Percentiles rank a stretch among this genome's conserved stretches.
phyloP scores from a whole-genome alignment of 108 stramenopile species.

The Seminavis robusta region DNA sequence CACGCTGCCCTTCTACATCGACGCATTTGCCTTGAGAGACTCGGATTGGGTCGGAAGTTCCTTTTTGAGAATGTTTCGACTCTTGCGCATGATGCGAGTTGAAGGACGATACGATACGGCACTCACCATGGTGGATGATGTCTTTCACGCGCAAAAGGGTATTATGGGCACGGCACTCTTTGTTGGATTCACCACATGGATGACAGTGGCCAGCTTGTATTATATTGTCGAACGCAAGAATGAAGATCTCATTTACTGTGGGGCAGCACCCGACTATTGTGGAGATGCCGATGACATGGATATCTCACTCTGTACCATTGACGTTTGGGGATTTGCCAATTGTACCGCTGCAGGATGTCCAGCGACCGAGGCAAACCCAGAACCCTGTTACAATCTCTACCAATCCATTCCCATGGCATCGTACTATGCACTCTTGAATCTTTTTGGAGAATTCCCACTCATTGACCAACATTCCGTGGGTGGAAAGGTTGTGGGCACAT shows the following conservation, averaged over 20 bases:
- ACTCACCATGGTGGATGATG: conserved; percentile 78
- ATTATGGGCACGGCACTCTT: conserved; percentile 75
- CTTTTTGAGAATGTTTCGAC: conserved; percentile 89
- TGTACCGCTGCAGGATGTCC: conserved; percentile 69
- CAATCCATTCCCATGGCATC: conserved; percentile 59
- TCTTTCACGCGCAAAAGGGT: conserved; percentile 64
- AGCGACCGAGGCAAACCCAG: conserved; percentile 18
- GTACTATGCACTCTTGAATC: conserved; percentile 83
- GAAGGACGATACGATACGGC: conserved; percentile 81
- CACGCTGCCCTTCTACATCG: conserved; percentile 87
- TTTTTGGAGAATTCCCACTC: conserved; percentile 91
- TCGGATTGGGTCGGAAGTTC: conserved; percentile 52
- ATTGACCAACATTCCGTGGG: conserved; percentile 68
- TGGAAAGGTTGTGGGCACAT: conserved; percentile 76
- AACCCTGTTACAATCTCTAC: conserved; percentile 78
- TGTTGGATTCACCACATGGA: conserved; percentile 87
- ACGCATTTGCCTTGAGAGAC: conserved; percentile 64
- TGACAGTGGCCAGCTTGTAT: conserved; percentile 61
- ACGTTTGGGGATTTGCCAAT: conserved; percentile 68
- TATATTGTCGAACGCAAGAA: conserved; percentile 82
- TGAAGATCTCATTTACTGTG: conserved; percentile 80
- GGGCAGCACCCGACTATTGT: conserved; percentile 37
- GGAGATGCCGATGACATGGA: conserved; percentile 52
- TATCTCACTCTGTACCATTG: conserved; percentile 53
- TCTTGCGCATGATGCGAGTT: conserved; percentile 87